Percentiles rank a stretch among this genome's conserved stretches.
Conservation (phyloP, 169 alveolate species). For the Eimeria sp. region DNA sequence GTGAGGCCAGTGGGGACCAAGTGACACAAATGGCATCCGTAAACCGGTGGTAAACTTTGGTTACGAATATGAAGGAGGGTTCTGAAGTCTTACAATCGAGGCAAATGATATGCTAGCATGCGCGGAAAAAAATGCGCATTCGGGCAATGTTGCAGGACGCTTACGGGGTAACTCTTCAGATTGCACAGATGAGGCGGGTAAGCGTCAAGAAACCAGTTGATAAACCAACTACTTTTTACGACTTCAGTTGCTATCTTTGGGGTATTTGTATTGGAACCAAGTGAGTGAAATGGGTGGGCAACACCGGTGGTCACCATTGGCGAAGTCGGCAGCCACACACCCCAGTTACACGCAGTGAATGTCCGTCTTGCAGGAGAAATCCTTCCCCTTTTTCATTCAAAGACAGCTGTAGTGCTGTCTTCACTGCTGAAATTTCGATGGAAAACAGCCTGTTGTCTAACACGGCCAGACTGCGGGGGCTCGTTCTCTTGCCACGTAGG, state of each 20-base stretch:
- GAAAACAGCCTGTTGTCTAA: neutral
- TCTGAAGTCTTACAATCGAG: neutral
- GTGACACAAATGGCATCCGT: neutral
- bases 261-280: neutral
- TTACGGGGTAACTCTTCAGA: neutral
- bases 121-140: neutral
- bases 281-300: neutral
- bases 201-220: neutral
- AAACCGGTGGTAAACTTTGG: neutral
- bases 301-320: conserved; percentile 54
- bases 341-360: neutral
- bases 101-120: neutral
- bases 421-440: neutral
- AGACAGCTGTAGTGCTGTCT: neutral
- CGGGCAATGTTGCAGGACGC: too few species aligned
- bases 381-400: neutral
- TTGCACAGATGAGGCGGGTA: neutral
- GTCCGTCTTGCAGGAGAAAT: neutral
- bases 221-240: neutral
- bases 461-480: conserved; percentile 3
- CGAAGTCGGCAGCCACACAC: conserved; percentile 1
- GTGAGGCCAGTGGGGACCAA: too few species aligned
- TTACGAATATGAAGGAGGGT: neutral
- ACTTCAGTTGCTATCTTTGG: neutral
- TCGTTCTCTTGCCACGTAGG: neutral